phyloP scores from a whole-genome alignment of 768 basidiomycete genomes.

The Serendipita vermifera region DNA sequence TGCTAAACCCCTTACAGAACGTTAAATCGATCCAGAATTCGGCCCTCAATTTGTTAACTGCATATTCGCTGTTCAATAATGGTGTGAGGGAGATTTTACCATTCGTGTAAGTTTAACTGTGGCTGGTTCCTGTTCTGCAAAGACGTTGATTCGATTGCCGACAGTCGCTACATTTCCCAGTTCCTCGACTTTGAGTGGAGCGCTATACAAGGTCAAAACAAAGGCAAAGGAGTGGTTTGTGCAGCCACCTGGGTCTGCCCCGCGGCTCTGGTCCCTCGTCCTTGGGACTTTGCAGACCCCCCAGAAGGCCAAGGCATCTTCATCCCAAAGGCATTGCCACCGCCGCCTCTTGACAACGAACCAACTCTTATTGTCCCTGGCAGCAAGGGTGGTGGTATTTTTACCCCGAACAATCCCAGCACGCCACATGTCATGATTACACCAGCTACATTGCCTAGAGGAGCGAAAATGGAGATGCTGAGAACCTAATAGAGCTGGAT shows the following conservation, averaged over 20 bases:
- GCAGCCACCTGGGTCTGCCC: constrained; percentile 60
- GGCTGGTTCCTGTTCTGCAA: neutral
- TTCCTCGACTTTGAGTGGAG: constrained; percentile 67
- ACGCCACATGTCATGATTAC: constrained; percentile 14
- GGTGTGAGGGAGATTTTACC: constrained; percentile 75
- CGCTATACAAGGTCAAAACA: constrained; percentile 46
- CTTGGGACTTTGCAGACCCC: constrained; percentile 56
- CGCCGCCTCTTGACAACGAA: neutral
- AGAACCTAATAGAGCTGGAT: neutral
- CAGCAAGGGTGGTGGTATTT: constrained; percentile 9
- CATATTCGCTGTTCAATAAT: constrained; percentile 50
- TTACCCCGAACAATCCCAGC: constrained; percentile 8
- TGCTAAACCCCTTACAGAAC: constrained; percentile 26
- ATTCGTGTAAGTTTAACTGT: constrained; percentile 35
- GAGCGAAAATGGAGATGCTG: constrained; percentile 1
- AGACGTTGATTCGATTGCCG: neutral
- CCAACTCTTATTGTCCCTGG: neutral
- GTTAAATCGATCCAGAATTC: constrained; percentile 48
- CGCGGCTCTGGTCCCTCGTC: constrained; percentile 32
- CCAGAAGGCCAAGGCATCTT: constrained; percentile 15
- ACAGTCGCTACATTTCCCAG: constrained; percentile 56
- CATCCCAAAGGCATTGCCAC: constrained; percentile 14
- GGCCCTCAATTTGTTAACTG: constrained; percentile 63
- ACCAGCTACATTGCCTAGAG: constrained; percentile 12
- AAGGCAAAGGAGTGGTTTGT: constrained; percentile 70